Evolutionary conservation across 2,329 filamentous ascomycete genomes (phyloP), one percentile per base, ranked within the genome.

Genomic region (Zymoseptoria tritici): DNA sequence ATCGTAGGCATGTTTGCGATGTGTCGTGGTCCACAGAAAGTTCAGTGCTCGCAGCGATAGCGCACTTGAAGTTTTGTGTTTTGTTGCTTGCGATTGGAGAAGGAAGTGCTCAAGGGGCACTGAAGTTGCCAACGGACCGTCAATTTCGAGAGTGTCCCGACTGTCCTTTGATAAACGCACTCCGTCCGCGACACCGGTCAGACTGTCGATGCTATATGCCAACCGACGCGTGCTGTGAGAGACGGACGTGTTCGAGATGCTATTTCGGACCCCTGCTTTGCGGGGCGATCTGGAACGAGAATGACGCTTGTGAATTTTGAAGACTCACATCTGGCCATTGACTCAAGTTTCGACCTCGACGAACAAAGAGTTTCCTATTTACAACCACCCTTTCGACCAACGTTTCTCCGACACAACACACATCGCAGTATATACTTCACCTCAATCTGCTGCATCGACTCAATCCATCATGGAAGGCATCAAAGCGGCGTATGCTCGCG

Each of bases 401-500:
- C 26, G 26, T n/a, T 13, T n/a, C 11, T 46, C 36, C 36, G 16
- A 46, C 13, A 16, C 13, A 7, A 7, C 11, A 42, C 36, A 13
- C 4, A 42, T 13, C 36, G 16, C 11, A 42, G 16, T 11, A 42
- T 13, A 11, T 11, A 11, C 16, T 4, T 7, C 4, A 46, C 36
- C 13, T 16, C 36, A 13, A n/a, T 4, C 13, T 7, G 5, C 36
- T 16, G 36, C 13, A 16, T 46, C 49, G n/a, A n/a, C 13, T 2
- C 16, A 46, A 7, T 4, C 52, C 56, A 68, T 8, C 62, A 80
- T 80, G 78, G 78, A 80, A 62, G 72, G 71, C 65, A 79, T 80
- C 64, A 78, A 77, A 68, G 76, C 77, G 67, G 79, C 78, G 46
- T 80, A 80, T 67, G 77, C 78, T 57, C 73, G 75, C 68, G 79